Base-by-base conservation (phyloP, 2,329 filamentous ascomycete genomes). In the Stagonosporopsis vannaccii region DNA sequence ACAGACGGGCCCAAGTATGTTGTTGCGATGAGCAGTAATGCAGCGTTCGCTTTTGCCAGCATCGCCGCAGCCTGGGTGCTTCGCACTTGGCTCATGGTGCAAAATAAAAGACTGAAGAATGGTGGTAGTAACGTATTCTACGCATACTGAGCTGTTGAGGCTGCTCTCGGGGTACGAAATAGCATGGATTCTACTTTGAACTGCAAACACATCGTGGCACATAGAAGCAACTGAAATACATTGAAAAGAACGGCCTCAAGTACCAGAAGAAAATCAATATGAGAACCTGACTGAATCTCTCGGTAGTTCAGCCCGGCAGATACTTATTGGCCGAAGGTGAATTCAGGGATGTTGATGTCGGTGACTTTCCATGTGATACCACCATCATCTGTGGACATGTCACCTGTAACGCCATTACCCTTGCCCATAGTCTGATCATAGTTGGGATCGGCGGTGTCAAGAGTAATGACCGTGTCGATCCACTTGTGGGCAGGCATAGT, bases 361-460 rank as follows among this genome's bases (percentile, higher is more conserved):
- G 59, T 72, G 25, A 80, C 73, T n/a, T 67, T 77, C 78, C 78
- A 80, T 5, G 77, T 80, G 62, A 75, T 76, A 7, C 78, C 78
- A 26, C 71, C 72, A 51, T 81, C 78, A 12, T 45, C 66, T 6
- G 77, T 80, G 30, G 68, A 65, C 72, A 80, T 72, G 8, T 76
- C 69, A 7, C 76, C 78, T 9, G 74, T 78, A n/a, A 78, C 77
- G 6, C 78, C 78, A 5, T 68, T 56, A 13, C 71, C 73, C 59
- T 77, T 75, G 15, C 22, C 65, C 41, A 77, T 35, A 15, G 78
- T 80, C 49, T 76, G 65, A 51, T 69, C 73, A 58, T 79, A 81
- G 51, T 76, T 61, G 36, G 74, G 69, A 62, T 80, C 71, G 2
- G 73, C 68, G 6, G 57, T 56, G 45, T 74, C 59, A 49, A 76